Evolutionary conservation across 2,329 filamentous ascomycete genomes (phyloP).

Genomic region (Trichoderma koningii): DNA sequence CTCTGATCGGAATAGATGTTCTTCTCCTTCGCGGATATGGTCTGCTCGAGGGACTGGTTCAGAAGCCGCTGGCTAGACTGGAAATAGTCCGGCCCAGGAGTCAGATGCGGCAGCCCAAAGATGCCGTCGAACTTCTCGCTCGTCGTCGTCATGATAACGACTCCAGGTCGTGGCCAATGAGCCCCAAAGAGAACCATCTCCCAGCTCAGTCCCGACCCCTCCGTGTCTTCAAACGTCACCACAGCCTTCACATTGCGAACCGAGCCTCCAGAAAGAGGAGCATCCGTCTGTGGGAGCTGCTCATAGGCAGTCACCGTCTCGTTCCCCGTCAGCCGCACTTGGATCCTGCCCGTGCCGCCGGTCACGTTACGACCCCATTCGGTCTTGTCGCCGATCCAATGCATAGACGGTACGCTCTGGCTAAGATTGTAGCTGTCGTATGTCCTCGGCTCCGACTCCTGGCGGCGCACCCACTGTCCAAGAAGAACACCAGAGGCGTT

Average conservation of each 20-base stretch:
- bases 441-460: conserved; percentile 49
- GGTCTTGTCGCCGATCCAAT: conserved; percentile 60
- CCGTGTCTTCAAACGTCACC: conserved; percentile 71
- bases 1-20: conserved; percentile 56
- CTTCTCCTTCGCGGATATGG: conserved; percentile 66
- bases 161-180: conserved; percentile 81
- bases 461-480: conserved; percentile 71
- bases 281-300: conserved; percentile 40
- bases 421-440: conserved; percentile 63
- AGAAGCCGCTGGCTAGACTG: conserved; percentile 64
- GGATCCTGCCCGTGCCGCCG: conserved; percentile 67
- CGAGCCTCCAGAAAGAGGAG: conserved; percentile 50
- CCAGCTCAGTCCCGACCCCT: conserved; percentile 68
- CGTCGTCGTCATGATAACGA: conserved; percentile 80
- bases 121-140: conserved; percentile 95
- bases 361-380: conserved; percentile 82
- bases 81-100: conserved; percentile 61
- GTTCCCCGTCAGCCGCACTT: conserved; percentile 65
- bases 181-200: conserved; percentile 80
- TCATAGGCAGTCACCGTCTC: conserved; percentile 50
- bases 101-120: conserved; percentile 83
- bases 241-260: conserved; percentile 70
- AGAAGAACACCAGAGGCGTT: conserved; percentile 77
- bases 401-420: conserved; percentile 63
- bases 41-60: conserved; percentile 69